These are phyloP conservation scores for Fusarium decemcellulare DNA, from an alignment of 2,329 filamentous ascomycete species.

Conservation along the genomic window DNA sequence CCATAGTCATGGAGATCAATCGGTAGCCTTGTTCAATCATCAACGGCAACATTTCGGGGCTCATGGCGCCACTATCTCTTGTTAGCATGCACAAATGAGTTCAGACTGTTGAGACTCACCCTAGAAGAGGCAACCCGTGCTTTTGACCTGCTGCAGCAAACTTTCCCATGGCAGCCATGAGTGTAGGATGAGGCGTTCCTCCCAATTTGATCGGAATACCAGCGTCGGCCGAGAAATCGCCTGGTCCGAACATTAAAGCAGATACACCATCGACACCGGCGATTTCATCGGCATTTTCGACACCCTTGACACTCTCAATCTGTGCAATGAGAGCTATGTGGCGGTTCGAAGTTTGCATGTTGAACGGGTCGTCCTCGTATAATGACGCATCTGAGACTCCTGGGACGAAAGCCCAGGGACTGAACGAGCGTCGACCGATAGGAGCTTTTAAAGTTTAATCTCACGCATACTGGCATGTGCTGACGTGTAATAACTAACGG, in stretches of 20 bases:
- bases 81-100: not conserved
- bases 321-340: not conserved
- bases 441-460: not conserved
- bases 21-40: not conserved
- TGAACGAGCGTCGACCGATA: slow-evolving; percentile 1
- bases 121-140: not conserved
- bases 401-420: not conserved
- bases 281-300: not conserved
- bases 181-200: not conserved
- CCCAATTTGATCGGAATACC: not conserved
- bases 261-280: not conserved
- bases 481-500: not conserved
- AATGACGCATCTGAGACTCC: not conserved
- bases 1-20: not conserved
- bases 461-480: not conserved
- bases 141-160: not conserved
- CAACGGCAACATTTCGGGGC: not conserved
- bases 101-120: not conserved
- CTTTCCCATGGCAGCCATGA: not conserved
- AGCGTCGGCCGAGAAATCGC: slow-evolving; percentile 1
- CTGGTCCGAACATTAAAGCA: not conserved
- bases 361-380: not conserved
- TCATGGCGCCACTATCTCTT: not conserved
- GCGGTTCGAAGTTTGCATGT: not conserved
- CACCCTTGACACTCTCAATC: not conserved